Evolutionary conservation across 23 red algal species (phyloP).

Genomic region (Agarophyton chilense): DNA sequence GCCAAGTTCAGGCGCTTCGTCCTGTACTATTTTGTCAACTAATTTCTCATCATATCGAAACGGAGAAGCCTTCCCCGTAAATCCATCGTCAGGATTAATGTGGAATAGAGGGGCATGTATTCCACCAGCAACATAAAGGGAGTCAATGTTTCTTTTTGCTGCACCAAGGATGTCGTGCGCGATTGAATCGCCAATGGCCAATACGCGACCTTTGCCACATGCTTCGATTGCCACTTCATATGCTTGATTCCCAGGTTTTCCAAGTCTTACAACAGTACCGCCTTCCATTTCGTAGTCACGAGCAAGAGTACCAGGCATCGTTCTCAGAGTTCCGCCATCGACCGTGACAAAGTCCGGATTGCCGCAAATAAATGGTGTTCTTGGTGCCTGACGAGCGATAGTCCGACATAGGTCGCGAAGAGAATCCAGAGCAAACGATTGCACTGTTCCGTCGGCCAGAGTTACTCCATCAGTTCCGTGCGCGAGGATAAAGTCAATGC

Average conservation of each 20-base stretch:
- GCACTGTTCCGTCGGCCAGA: constrained; percentile 16
- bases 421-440: constrained; percentile 31
- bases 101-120: constrained; percentile 69
- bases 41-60: neutral
- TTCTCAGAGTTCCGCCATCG: constrained; percentile 60
- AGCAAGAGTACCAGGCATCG: constrained; percentile 84
- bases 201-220: constrained; percentile 16
- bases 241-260: constrained; percentile 64
- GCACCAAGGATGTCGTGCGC: constrained; percentile 83
- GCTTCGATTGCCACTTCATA: constrained; percentile 61
- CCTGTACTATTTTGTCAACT: constrained; percentile 20
- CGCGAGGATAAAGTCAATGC: constrained; percentile 72
- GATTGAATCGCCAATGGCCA: constrained; percentile 82
- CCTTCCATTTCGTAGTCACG: constrained; percentile 62
- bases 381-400: constrained; percentile 6
- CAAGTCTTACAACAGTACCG: constrained; percentile 52
- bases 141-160: constrained; percentile 55
- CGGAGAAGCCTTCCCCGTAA: neutral
- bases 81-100: constrained; percentile 25
- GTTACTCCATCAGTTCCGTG: constrained; percentile 90
- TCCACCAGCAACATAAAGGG: constrained; percentile 76
- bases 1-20: constrained; percentile 42
- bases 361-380: constrained; percentile 74
- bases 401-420: constrained; percentile 12
- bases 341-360: constrained; percentile 93